Base-by-base conservation (phyloP, 352 stramenopile genomes). In the Phytophthora europaea region DNA sequence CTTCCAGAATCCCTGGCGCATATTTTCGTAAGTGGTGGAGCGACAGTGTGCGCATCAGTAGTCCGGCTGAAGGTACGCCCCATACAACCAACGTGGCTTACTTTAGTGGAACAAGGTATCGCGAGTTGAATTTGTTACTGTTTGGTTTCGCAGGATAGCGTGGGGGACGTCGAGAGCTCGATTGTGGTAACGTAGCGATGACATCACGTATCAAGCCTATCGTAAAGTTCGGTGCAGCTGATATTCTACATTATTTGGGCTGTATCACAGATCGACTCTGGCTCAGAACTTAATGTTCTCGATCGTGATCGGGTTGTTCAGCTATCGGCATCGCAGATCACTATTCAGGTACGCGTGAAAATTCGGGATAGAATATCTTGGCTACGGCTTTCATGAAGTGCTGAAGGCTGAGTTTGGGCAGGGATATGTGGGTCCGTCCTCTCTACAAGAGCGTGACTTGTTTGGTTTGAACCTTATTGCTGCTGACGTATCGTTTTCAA, bases 11-110 rank as follows among this genome's bases (percentile, higher is more conserved):
- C 81, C 18, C 70, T 91, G 50, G 82, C 70, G 0, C 80, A 92
- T 61, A 62, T 94, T n/a, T 89, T 92, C 48, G 75, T 94, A 8
- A 94, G 73, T 15, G 89, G 87, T 18, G 89, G 89, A 18, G 83
- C 87, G 12, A 85, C 85, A 36, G 50, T 91, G 9, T 95, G 89
- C 16, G 68, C 76, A 12, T 87, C 73, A 26, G 79, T 82, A 31
- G 73, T 95, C 15, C 65, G 81, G 13, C 65, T 93, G 8, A 77
- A 91, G 83, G 87, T 91, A 65, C 50, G 53, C 66, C 20, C 2
- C 9, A 8, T 55, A 15, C 10, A 48, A 20, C 16, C 16, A 20
- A n/a, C 12, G 36, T 54, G n/a, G 47, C 13, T 8, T 36, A 34
- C 5, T 31, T 33, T 34, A 6, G 22, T 4, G 34, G 34, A 56